Percentiles rank a stretch among this genome's conserved stretches.
Conservation (phyloP, 208 protist genomes). For the Leishmania guyanensis region DNA sequence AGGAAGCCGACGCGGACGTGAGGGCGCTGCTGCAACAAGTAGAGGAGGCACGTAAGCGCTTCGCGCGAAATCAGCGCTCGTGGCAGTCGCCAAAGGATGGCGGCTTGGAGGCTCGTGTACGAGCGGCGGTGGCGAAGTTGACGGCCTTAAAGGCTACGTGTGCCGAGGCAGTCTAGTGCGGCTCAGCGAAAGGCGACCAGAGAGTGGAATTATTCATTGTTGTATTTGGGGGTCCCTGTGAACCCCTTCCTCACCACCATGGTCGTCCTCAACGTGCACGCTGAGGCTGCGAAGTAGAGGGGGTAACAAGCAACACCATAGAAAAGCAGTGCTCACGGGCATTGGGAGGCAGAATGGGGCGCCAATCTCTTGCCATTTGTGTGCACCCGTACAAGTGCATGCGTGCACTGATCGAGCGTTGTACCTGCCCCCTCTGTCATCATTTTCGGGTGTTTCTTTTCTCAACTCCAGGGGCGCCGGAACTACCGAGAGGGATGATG, state of each 20-base stretch:
- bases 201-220: not conserved
- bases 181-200: not conserved
- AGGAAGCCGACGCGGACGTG: not conserved
- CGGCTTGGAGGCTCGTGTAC: conserved; percentile 21
- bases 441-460: not conserved
- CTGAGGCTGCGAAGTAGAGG: not conserved
- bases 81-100: not conserved
- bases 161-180: not conserved
- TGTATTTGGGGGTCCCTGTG: not conserved
- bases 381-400: not conserved
- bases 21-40: conserved; percentile 17
- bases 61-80: conserved; percentile 8
- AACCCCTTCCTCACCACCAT: not conserved
- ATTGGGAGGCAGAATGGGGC: not conserved
- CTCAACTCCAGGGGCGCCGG: not conserved
- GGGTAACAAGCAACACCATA: not conserved
- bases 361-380: not conserved
- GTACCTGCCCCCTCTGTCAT: not conserved
- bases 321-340: not conserved
- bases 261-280: not conserved
- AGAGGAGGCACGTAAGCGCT: conserved; percentile 24
- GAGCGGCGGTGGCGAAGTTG: conserved; percentile 26
- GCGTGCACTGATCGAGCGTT: not conserved
- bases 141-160: not conserved
- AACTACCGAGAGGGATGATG: not conserved